phyloP scores from a whole-genome alignment of 1,284 basidiomycete genomes.

The Puccinia polysora region DNA sequence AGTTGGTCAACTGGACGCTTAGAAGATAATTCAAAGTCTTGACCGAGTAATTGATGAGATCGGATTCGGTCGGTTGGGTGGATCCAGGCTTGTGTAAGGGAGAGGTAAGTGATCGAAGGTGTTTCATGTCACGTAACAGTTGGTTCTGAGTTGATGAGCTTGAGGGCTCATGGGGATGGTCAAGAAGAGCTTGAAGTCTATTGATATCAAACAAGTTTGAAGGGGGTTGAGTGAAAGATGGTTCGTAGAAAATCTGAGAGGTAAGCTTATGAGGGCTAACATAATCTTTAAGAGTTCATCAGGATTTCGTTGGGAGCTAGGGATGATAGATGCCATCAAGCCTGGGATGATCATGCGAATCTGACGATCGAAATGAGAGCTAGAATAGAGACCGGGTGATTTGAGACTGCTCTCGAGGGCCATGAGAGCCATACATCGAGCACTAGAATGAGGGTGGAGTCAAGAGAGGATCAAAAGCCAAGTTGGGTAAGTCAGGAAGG shows the following conservation, averaged over 20 bases:
- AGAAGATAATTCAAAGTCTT: slow-evolving; percentile 19
- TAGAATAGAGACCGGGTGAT: slow-evolving; percentile 12
- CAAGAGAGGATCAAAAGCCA: no score
- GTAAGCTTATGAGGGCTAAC: slow-evolving; percentile 1
- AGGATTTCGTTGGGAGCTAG: background rate
- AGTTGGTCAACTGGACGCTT: background rate
- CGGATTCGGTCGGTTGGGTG: background rate
- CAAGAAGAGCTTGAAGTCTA: slow-evolving; percentile 23
- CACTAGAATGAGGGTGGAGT: no score
- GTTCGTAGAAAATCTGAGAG: background rate
- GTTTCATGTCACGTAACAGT: background rate
- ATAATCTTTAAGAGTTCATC: background rate
- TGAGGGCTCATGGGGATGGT: background rate
- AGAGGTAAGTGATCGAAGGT: background rate
- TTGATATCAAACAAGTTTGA: slow-evolving; percentile 2
- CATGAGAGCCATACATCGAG: slow-evolving; percentile 14
- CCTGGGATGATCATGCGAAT: slow-evolving; percentile 27
- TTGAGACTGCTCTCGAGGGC: slow-evolving; percentile 11
- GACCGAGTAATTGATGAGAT: slow-evolving; percentile 20
- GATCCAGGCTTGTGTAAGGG: background rate
- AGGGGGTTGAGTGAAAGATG: background rate
- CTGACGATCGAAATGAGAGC: slow-evolving; percentile 7
- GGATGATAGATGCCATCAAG: slow-evolving; percentile 12
- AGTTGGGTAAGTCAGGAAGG: no score
- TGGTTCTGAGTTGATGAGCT: background rate